These are phyloP conservation scores for Moesziomyces sp. DNA, from an alignment of 1,284 basidiomycete genomes.

Conservation along the genomic window DNA sequence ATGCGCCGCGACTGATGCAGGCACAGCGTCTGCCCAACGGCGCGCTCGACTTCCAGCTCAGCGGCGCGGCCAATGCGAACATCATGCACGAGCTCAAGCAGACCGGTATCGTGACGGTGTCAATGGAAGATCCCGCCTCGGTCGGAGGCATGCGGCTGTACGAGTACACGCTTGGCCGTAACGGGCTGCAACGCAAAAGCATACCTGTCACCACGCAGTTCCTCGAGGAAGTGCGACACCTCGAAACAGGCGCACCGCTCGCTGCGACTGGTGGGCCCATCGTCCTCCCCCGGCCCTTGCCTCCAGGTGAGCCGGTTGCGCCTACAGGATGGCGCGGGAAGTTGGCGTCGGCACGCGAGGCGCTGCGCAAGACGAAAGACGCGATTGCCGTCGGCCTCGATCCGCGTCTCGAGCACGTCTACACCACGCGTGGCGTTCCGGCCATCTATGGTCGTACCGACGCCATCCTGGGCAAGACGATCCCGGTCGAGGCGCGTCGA, in stretches of 20 bases:
- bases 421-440: conserved; percentile 8
- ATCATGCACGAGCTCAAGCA: background rate
- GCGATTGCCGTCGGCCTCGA: background rate
- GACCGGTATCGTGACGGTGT: background rate
- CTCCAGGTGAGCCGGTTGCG: background rate
- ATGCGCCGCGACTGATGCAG: background rate
- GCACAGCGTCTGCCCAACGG: background rate
- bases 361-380: background rate
- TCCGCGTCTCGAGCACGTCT: conserved; percentile 1
- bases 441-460: conserved; percentile 3
- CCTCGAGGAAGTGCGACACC: background rate
- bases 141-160: background rate
- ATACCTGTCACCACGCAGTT: background rate
- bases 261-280: no score
- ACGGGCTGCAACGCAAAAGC: no score
- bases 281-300: no score
- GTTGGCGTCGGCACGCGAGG: background rate
- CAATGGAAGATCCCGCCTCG: background rate
- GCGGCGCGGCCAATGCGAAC: background rate
- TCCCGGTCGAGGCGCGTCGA: conserved; percentile 5
- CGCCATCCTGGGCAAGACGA: background rate
- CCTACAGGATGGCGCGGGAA: background rate
- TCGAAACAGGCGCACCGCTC: background rate
- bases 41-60: background rate
- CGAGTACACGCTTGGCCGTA: background rate